Evolutionary conservation across 495 filamentous ascomycete species (phyloP).

Genomic region (Aspergillus avenaceus): DNA sequence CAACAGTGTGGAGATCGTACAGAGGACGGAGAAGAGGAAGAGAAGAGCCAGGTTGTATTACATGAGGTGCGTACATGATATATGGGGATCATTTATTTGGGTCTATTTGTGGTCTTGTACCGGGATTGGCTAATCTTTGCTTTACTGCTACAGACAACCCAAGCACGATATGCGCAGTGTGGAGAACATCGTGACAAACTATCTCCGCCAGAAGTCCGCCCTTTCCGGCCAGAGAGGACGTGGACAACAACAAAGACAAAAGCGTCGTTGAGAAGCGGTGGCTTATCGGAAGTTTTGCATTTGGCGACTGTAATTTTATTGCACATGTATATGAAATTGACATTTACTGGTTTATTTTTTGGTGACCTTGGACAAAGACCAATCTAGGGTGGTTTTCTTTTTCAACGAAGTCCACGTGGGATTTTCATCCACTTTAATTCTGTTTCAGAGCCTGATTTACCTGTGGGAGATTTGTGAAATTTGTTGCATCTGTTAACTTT

Average conservation of each 20-base stretch:
- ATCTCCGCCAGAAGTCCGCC: constrained; percentile 56
- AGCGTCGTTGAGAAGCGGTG: constrained; percentile 15
- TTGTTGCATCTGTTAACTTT: too few species aligned
- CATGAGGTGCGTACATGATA: constrained; percentile 63
- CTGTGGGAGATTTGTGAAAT: too few species aligned
- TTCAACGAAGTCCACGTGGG: too few species aligned
- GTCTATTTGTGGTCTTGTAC: constrained; percentile 36
- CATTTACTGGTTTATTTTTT: constrained; percentile 7
- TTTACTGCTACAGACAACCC: constrained; percentile 40
- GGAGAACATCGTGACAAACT: constrained; percentile 66
- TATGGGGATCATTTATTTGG: constrained; percentile 18
- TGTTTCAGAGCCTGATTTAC: too few species aligned
- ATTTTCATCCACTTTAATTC: too few species aligned
- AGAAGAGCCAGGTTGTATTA: constrained; percentile 88
- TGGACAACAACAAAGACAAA: constrained; percentile 4
- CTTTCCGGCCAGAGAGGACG: constrained; percentile 29
- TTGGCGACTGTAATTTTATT: constrained; percentile 37
- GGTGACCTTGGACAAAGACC: constrained; percentile 6
- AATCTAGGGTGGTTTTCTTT: constrained; percentile 5
- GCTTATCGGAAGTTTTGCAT: constrained; percentile 19
- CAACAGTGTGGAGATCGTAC: constrained; percentile 87
- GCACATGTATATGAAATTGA: constrained; percentile 27
- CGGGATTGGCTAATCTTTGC: constrained; percentile 5
- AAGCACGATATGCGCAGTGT: constrained; percentile 68
- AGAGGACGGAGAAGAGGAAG: constrained; percentile 75